Evolutionary conservation across 2,329 filamentous ascomycete species (phyloP).

Genomic region (Calonectria leucothoes): DNA sequence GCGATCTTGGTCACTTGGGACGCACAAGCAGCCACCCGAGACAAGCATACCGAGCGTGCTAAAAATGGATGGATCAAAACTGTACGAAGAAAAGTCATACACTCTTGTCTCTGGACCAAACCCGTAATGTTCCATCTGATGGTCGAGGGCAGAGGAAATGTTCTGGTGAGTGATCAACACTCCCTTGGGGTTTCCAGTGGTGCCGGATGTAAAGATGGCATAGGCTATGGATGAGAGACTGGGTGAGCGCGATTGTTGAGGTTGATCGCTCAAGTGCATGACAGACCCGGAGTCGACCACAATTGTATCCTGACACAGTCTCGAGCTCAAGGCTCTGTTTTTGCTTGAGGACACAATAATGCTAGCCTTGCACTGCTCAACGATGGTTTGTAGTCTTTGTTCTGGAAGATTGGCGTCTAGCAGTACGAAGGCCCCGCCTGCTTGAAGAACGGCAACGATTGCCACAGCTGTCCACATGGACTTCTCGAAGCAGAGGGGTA

Average conservation of each 20-base stretch:
- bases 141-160: constrained; percentile 11
- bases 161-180: constrained; percentile 24
- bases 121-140: constrained; percentile 14
- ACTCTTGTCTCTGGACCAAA: constrained; percentile 26
- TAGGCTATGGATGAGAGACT: background rate
- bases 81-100: constrained; percentile 35
- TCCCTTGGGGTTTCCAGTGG: constrained; percentile 26
- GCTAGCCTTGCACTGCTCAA: background rate
- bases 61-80: constrained; percentile 33
- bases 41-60: constrained; percentile 27
- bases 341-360: background rate
- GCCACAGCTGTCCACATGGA: constrained; percentile 38
- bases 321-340: background rate
- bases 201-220: constrained; percentile 28
- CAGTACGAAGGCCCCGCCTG: constrained; percentile 36
- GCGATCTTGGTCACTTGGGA: constrained; percentile 64
- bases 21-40: constrained; percentile 60
- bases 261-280: background rate
- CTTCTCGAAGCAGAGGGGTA: constrained; percentile 38
- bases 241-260: background rate
- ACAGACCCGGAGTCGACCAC: background rate
- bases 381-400: constrained; percentile 4
- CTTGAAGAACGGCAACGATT: constrained; percentile 38
- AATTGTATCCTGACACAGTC: background rate
- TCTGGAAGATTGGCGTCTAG: background rate